These are phyloP conservation scores for Candida coquimbonensis DNA, from an alignment of 805 yeast genomes.

Conservation along the genomic window DNA sequence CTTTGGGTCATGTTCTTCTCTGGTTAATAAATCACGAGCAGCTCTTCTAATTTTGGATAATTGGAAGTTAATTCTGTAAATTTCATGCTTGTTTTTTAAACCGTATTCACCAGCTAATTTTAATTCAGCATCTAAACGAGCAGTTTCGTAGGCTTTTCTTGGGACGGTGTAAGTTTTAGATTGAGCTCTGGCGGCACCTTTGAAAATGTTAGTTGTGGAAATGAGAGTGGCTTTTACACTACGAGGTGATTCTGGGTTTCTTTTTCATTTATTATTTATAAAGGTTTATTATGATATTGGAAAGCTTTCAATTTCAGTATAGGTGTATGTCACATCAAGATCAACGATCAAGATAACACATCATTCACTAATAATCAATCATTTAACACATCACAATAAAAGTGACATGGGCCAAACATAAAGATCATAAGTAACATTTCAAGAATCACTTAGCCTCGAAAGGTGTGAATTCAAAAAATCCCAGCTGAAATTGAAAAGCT, in stretches of 20 bases:
- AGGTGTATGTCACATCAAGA: no score
- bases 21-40: constrained; percentile 99
- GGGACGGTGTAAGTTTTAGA: constrained; percentile 99
- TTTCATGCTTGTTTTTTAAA: constrained; percentile 99
- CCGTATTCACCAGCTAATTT: constrained; percentile 99
- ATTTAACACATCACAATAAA: background rate
- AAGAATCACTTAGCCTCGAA: background rate
- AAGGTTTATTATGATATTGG: no score
- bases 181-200: constrained; percentile 98
- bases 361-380: background rate
- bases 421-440: background rate
- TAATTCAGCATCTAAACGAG: constrained; percentile 99
- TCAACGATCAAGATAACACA: background rate
- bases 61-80: constrained; percentile 99
- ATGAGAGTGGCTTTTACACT: background rate
- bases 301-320: constrained; percentile 3
- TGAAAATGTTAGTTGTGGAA: constrained; percentile 13
- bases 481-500: constrained; percentile 25
- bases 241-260: background rate
- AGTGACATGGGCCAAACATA: no score
- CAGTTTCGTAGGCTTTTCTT: constrained; percentile 98
- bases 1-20: constrained; percentile 99
- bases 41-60: constrained; percentile 99
- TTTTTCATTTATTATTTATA: no score
- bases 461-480: constrained; percentile 2